Percentiles rank a stretch among this genome's conserved stretches.
Evolutionary conservation across 2,329 filamentous ascomycete genomes (phyloP).

Genomic region (Neonectria magnoliae): DNA sequence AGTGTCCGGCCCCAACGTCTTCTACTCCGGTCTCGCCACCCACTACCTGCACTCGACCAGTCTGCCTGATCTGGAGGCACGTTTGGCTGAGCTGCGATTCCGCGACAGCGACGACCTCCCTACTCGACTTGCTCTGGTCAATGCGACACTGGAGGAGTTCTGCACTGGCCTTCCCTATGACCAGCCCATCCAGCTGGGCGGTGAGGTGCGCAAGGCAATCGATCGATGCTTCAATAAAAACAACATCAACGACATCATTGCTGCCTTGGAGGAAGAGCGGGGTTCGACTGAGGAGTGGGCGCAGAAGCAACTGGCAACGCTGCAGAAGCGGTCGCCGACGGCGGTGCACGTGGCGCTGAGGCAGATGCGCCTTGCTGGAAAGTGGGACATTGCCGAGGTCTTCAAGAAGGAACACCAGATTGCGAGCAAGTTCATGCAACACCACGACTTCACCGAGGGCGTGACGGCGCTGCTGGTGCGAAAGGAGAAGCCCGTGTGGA

Average conservation of each 20-base stretch:
- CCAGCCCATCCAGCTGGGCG: conserved; percentile 73
- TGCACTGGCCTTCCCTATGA: conserved; percentile 83
- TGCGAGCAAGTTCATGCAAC: conserved; percentile 86
- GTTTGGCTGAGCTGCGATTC: conserved; percentile 90
- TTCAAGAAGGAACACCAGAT: conserved; percentile 90
- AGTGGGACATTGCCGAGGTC: conserved; percentile 84
- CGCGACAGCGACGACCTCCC: conserved; percentile 74
- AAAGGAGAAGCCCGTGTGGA: conserved; percentile 78
- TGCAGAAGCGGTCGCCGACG: conserved; percentile 84
- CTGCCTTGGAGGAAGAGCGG: conserved; percentile 67
- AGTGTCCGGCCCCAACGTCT: conserved; percentile 83
- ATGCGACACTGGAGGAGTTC: conserved; percentile 92
- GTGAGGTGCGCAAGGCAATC: conserved; percentile 79
- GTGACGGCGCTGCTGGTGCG: conserved; percentile 83
- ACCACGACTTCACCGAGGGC: conserved; percentile 91
- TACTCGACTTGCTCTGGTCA: conserved; percentile 76
- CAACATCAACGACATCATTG: conserved; percentile 75
- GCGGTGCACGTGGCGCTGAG: conserved; percentile 84
- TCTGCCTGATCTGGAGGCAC: conserved; percentile 81
- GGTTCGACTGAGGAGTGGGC: conserved; percentile 77
- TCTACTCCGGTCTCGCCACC: conserved; percentile 92
- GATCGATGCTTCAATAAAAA: conserved; percentile 82
- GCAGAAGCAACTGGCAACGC: conserved; percentile 76
- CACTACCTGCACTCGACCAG: conserved; percentile 95
- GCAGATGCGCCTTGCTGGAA: conserved; percentile 79